Evolutionary conservation across 805 yeast species (phyloP).

Genomic region (Candida koratica): DNA sequence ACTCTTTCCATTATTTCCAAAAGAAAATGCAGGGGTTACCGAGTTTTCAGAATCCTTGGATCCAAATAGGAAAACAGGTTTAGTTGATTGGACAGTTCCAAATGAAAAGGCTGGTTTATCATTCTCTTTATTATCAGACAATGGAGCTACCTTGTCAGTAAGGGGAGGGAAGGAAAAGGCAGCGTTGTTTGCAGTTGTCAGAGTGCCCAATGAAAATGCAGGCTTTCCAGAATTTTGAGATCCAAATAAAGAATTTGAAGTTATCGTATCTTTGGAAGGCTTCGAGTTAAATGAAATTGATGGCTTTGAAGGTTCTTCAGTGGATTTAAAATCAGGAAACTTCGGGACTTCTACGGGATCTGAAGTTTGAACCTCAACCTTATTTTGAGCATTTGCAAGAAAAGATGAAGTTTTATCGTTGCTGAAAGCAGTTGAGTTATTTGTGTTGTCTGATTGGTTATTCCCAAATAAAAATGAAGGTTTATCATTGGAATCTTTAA

Average conservation of each 20-base stretch:
- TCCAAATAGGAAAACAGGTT: constrained; percentile 5
- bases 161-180: constrained; percentile 18
- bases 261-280: constrained; percentile 11
- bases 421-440: not conserved
- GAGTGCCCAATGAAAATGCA: not conserved
- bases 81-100: constrained; percentile 11
- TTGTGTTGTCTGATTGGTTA: not conserved
- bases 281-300: constrained; percentile 18
- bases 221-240: not conserved
- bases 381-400: constrained; percentile 12
- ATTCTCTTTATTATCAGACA: not conserved
- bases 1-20: constrained; percentile 14
- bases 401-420: constrained; percentile 14
- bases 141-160: too few species aligned
- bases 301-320: constrained; percentile 4
- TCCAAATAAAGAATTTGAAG: not conserved
- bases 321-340: constrained; percentile 12
- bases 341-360: not conserved
- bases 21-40: constrained; percentile 17
- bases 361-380: not conserved
- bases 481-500: constrained; percentile 12
- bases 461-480: constrained; percentile 26
- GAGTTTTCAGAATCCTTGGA: constrained; percentile 1
- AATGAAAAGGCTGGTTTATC: constrained; percentile 5
- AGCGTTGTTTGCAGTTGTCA: constrained; percentile 7